phyloP scores from a whole-genome alignment of 768 basidiomycete species.

The Fomitopsis serialis region DNA sequence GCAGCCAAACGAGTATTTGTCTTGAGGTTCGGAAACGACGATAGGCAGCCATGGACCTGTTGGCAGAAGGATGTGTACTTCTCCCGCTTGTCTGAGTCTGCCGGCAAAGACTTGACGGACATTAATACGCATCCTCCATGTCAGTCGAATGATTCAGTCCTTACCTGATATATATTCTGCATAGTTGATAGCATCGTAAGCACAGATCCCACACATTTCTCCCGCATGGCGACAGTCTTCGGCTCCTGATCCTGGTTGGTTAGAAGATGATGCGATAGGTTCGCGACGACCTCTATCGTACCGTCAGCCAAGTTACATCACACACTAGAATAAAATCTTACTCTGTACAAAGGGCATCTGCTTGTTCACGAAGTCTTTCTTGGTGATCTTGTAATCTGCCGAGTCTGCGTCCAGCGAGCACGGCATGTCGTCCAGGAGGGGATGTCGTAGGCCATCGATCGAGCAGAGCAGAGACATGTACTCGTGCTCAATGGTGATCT shows the following conservation, averaged over 20 bases:
- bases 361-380: constrained; percentile 22
- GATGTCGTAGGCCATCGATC: constrained; percentile 51
- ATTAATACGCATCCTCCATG: not conserved
- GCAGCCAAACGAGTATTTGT: not conserved
- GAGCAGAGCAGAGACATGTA: constrained; percentile 53
- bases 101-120: not conserved
- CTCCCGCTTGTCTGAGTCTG: not conserved
- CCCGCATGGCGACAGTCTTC: constrained; percentile 27
- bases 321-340: constrained; percentile 16
- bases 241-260: constrained; percentile 19
- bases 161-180: constrained; percentile 41
- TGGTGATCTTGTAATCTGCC: constrained; percentile 18
- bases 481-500: constrained; percentile 52
- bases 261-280: constrained; percentile 34
- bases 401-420: constrained; percentile 11
- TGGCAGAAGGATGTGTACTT: constrained; percentile 10
- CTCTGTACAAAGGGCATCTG: constrained; percentile 35
- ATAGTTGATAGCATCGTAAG: constrained; percentile 47
- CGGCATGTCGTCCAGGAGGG: constrained; percentile 37
- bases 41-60: constrained; percentile 4
- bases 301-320: not conserved
- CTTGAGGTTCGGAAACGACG: constrained; percentile 3
- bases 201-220: constrained; percentile 35
- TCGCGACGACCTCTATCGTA: constrained; percentile 39
- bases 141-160: not conserved